Base-by-base conservation (phyloP, 129 eudicot genomes). In the Heracleum sosnowskyi region DNA sequence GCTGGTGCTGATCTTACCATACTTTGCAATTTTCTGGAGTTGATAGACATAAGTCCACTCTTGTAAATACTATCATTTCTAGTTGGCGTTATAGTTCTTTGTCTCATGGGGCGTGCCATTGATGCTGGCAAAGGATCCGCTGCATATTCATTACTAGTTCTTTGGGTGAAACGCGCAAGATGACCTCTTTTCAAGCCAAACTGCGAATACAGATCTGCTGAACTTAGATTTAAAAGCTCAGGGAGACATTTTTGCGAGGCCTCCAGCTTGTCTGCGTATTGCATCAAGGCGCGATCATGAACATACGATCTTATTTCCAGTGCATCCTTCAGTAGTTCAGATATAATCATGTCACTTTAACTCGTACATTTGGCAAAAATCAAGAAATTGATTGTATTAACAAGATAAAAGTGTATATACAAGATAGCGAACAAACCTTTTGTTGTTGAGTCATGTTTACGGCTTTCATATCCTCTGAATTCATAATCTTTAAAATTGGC, bases 181-280 rank as follows among this genome's bases (percentile, higher is more conserved):
- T 92, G 97, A 35, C 97, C 97, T 81, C 97, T 83, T 86, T 92
- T 92, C 95, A 92, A 89, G 74, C 85, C 87, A 55, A 86, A 86
- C 82, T 88, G 84, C 45, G 91, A 70, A 2, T 88, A 81, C 76
- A 92, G 95, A 63, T 92, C 92, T 2, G 80, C 79, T 10, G 82
- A 60, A 44, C 89, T 82, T 33, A 88, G 55, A 89, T 79, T 81
- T 74, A 92, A 77, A 85, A 92, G 95, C 88, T 89, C 88, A 11
- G 92, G 87, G 33, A 92, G 87, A 68, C 89, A 79, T 60, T 92
- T 92, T 55, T 88, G 85, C 0, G 97, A 84, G 40, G 84, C 91
- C 81, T 92, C 97, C 41, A 92, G 88, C 83, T 80, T 90, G 79
- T 92, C 92, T 16, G 87, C 95, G 34, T 92, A 92, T 71, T 86